Base-by-base conservation (phyloP, 148 eudicot species). In the Pouteria glomerata region DNA sequence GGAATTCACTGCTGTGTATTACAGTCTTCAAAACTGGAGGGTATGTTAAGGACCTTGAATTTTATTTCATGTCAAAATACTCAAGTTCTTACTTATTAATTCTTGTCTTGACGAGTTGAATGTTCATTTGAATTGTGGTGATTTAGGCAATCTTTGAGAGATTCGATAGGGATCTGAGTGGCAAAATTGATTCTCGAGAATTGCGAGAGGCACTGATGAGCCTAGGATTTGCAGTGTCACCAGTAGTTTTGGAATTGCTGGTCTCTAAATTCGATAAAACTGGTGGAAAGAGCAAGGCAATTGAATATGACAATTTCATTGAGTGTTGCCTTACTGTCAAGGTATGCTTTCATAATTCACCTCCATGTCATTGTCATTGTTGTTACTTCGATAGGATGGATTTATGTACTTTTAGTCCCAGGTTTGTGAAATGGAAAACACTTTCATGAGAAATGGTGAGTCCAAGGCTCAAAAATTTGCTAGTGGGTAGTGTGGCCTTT, bases 251-350 rank as follows among this genome's bases (percentile, higher is more conserved):
- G 78, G 96, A 95, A n/a, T 72, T 95, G 74, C 90, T 95, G 41
- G 89, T 92, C 21, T 85, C 96, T 21, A 92, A 95, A 84, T 95
- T 85, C 61, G 96, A 92, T 61, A 95, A 88, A 71, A 86, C 80
- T 18, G 97, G 96, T 27, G 99, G 97, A 64, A 85, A 70, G 74
- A 82, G 68, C 82, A 88, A 55, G 81, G 92, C 96, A 67, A 90
- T 95, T 55, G 96, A 92, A 80, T 95, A 95, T 72, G 99, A 95
- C 80, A 95, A 92, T 77, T 95, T 95, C 87, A 92, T 95, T 1
- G 99, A 92, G 99, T 95, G 96, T 80, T 92, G 96, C 79, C 92
- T 95, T 82, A 88, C 91, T 26, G 96, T 95, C n/a, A 91, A 91
- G 97, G 98, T 88, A 73, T 24, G 74, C 44, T 14, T 73, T 44